phyloP scores from a whole-genome alignment of 176 grass and related monocot species.

The Musa schizocarpa region DNA sequence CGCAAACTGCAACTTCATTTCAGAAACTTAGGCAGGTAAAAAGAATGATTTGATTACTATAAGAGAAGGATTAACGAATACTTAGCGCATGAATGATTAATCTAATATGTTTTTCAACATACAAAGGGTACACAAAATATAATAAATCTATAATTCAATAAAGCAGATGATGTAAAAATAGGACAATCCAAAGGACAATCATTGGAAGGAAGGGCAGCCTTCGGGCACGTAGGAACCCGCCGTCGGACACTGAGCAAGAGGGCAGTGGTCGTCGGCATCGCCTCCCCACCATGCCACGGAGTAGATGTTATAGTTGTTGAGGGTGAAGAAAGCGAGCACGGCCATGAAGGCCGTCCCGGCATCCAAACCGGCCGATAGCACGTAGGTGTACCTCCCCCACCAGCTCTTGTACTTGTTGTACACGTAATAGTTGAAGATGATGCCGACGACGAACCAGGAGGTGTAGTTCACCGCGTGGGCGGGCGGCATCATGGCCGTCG shows the following conservation, averaged over 20 bases:
- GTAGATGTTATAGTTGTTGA: slow-evolving; percentile 6
- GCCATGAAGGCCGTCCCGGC: slow-evolving; percentile 12
- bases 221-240: neutral
- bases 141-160: no score
- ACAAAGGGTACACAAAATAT: no score
- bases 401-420: slow-evolving; percentile 18
- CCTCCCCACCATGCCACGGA: slow-evolving; percentile 10
- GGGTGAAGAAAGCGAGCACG: neutral
- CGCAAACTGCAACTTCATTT: no score
- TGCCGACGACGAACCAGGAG: slow-evolving; percentile 54
- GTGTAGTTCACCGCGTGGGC: slow-evolving; percentile 54
- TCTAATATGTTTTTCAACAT: no score
- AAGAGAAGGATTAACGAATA: slow-evolving; percentile 6
- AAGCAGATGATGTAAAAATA: no score
- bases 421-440: slow-evolving; percentile 43
- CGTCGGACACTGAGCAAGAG: neutral
- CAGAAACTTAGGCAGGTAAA: no score
- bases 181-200: neutral
- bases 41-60: no score
- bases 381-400: slow-evolving; percentile 11
- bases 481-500: slow-evolving; percentile 38
- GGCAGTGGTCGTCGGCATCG: slow-evolving; percentile 1
- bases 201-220: neutral
- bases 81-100: neutral
- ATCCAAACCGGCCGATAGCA: slow-evolving; percentile 7